Evolutionary conservation across 2,329 filamentous ascomycete species (phyloP), one percentile per base, ranked within the genome.

Genomic region (Monilinia laxa): DNA sequence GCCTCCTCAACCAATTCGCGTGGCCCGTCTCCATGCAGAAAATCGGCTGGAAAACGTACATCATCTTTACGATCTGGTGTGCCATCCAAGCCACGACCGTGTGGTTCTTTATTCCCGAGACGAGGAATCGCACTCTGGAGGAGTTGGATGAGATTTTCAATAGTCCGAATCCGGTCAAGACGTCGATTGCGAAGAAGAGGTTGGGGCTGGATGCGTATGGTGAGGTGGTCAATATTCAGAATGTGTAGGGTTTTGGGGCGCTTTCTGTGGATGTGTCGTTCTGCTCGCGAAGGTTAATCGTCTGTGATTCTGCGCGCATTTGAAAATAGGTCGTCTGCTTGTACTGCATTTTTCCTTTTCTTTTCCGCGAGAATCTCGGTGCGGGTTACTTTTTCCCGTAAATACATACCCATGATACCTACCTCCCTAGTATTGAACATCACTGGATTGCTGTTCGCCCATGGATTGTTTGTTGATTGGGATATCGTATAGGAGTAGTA

Each of bases 31-130:
- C 81, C 2, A 76, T 85, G 51, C 76, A 80, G 35, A 78, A 80
- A 60, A 85, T 86, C 58, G 79, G 77, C 0, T 86, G 82, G 83
- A 80, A 80, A 68, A 83, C 82, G 0, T 85, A 85, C 71, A 84
- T 86, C 64, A 75, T 83, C 40, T 84, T 85, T 71, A 80, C 77
- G 18, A 62, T 78, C 52, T 82, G 80, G 80, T 79, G 78, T 68
- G 75, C 77, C 5, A 71, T 80, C 64, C 79, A 81, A 71, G 71
- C 78, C 4, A 23, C 68, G 14, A 72, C 80, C 4, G 79, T 84
- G 1, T 85, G 80, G 73, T 80, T 84, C 68, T 76, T 84, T 9
- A 80, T 82, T 20, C 81, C 81, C 0, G 82, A 84, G 72, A 84
- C 82, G 6, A 80, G 80, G 72, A 79, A 80, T 60, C 78, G 82